Conservation (phyloP, 305 asterid species). For the Nicotiana rustica region DNA sequence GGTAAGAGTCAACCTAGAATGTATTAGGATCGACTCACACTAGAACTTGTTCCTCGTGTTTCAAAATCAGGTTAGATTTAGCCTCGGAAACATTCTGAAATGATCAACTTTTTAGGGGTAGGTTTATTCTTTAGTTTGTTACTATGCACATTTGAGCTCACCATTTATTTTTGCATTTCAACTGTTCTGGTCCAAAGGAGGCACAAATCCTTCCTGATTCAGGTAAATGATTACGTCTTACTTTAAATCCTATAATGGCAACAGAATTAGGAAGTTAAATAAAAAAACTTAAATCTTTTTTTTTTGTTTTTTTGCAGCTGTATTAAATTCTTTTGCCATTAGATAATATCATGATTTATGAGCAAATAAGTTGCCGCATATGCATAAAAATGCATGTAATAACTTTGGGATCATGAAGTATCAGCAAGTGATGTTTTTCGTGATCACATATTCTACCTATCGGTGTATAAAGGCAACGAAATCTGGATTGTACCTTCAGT, state of each 20-base stretch:
- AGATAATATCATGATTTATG: conserved; percentile 22
- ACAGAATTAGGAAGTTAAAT: conserved; percentile 4
- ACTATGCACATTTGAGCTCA: not conserved
- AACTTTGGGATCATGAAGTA: conserved; percentile 7
- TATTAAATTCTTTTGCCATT: not conserved
- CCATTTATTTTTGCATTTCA: not conserved
- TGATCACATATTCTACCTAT: not conserved
- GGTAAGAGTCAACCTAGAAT: not conserved
- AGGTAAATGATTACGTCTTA: not conserved
- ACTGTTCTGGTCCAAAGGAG: not conserved
- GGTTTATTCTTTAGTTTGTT: not conserved
- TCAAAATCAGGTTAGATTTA: not conserved
- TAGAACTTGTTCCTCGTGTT: not conserved
- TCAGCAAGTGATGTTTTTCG: conserved; percentile 11
- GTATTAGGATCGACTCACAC: not conserved
- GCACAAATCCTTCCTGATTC: conserved; percentile 5
- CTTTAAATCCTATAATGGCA: not conserved
- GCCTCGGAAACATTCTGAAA: conserved; percentile 4
- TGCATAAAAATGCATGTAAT: conserved; percentile 10
- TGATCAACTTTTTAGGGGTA: conserved; percentile 2
- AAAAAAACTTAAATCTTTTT: not conserved
- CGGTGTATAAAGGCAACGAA: not conserved
- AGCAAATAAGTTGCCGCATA: not conserved
- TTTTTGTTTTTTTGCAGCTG: not conserved
- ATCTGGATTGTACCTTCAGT: not conserved